Conservation (phyloP, 1,284 basidiomycete species). For the Laetiporus sulphureus region DNA sequence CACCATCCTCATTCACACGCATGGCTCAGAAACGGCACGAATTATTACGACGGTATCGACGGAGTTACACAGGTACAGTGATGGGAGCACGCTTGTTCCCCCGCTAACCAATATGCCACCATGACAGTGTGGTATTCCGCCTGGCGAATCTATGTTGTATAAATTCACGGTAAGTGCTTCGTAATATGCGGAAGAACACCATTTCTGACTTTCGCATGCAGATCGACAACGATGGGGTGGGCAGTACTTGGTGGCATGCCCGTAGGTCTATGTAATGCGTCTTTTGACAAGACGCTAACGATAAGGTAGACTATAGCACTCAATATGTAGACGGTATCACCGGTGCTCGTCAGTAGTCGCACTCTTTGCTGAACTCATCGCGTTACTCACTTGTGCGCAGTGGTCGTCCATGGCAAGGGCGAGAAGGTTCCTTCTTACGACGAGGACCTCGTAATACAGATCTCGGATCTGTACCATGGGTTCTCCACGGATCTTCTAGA, state of each 20-base stretch:
- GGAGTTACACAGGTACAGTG: slow-evolving; percentile 35
- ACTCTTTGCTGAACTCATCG: background rate
- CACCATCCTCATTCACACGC: too few species aligned
- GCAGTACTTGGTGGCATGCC: slow-evolving; percentile 20
- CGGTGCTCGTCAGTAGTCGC: slow-evolving; percentile 25
- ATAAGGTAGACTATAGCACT: slow-evolving; percentile 24
- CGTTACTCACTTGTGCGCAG: too few species aligned
- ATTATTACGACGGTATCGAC: slow-evolving; percentile 39
- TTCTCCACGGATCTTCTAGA: slow-evolving; percentile 23
- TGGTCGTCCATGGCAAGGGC: slow-evolving; percentile 20
- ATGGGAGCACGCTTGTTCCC: too few species aligned
- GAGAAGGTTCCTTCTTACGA: slow-evolving; percentile 27
- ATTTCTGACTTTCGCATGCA: too few species aligned
- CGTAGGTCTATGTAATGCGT: too few species aligned
- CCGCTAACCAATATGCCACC: too few species aligned
- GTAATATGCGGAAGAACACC: background rate
- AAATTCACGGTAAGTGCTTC: slow-evolving; percentile 25
- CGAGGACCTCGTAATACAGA: slow-evolving; percentile 28
- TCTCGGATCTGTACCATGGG: slow-evolving; percentile 33
- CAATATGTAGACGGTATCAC: slow-evolving; percentile 41
- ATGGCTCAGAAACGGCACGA: slow-evolving; percentile 20
- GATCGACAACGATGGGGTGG: slow-evolving; percentile 14
- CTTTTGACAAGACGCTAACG: too few species aligned
- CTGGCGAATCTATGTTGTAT: slow-evolving; percentile 40
- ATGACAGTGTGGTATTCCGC: slow-evolving; percentile 45